Percentiles rank a stretch among this genome's conserved stretches.
Conservation (phyloP, 2,329 filamentous ascomycete genomes). For the Fusarium odoratissimum region DNA sequence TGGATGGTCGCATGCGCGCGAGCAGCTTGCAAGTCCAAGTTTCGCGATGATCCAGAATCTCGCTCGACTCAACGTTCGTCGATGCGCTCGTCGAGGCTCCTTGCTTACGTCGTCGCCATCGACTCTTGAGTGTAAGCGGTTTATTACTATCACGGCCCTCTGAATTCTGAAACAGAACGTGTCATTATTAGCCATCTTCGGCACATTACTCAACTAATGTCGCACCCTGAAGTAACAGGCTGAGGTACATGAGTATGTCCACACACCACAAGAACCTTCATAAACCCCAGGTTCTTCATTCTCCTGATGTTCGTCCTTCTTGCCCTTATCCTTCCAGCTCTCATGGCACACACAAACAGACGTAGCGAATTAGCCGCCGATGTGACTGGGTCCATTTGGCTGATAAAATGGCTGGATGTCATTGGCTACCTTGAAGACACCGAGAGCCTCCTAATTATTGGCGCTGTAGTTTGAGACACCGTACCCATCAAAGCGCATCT, state of each 20-base stretch:
- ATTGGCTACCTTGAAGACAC: background rate
- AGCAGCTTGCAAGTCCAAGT: accelerated
- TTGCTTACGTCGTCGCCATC: accelerated
- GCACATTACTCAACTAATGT: background rate
- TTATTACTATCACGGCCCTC: accelerated
- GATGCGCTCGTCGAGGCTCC: background rate
- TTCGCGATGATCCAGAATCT: accelerated
- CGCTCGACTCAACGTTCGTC: accelerated
- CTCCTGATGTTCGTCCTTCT: background rate
- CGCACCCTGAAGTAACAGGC: background rate
- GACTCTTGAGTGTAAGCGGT: accelerated
- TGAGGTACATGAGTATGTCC: background rate
- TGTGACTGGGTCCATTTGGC: background rate
- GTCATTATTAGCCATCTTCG: accelerated
- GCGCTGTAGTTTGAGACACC: constrained; percentile 13
- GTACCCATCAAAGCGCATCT: constrained; percentile 26
- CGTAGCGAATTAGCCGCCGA: constrained; percentile 13
- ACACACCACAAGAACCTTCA: background rate
- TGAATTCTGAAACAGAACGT: accelerated
- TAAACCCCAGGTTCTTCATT: background rate
- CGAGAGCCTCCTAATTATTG: background rate
- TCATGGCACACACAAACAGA: background rate
- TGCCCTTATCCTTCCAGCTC: background rate
- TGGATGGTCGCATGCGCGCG: accelerated
- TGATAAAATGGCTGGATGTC: constrained; percentile 16